phyloP scores from a whole-genome alignment of 768 basidiomycete species.

The Suillus discolor region DNA sequence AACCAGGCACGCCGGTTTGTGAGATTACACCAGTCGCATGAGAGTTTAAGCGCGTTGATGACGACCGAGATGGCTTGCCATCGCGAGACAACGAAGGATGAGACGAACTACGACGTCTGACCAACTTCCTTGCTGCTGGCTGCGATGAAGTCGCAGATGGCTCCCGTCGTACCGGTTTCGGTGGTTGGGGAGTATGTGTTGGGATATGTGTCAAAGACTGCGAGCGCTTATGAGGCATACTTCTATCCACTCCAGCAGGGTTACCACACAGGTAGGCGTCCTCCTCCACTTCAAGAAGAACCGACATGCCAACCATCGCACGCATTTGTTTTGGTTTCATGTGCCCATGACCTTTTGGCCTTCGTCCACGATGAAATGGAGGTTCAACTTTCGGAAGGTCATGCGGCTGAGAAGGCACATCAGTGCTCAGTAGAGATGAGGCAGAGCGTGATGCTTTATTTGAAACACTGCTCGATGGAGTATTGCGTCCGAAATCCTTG shows the following conservation, averaged over 20 bases:
- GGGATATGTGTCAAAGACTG: conserved; percentile 17
- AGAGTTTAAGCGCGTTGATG: conserved; percentile 4
- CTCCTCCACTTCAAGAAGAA: conserved; percentile 57
- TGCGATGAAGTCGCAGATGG: conserved; percentile 18
- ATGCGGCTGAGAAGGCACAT: conserved; percentile 1
- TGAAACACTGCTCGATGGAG: conserved; percentile 13
- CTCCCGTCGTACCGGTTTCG: conserved; percentile 21
- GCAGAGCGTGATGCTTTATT: conserved; percentile 23
- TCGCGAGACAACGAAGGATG: conserved; percentile 21
- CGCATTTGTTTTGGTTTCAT: conserved; percentile 36
- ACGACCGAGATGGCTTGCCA: conserved; percentile 12
- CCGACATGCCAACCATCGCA: conserved; percentile 55
- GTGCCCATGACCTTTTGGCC: conserved; percentile 24
- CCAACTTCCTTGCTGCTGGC: conserved; percentile 24
- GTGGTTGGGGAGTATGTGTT: conserved; percentile 12
- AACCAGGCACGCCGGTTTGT: conserved; percentile 13
- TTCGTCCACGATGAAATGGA: conserved; percentile 24
- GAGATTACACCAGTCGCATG: conserved; percentile 3
- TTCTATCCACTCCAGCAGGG: conserved; percentile 4
- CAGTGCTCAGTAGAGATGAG: conserved; percentile 16
- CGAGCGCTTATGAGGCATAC: conserved; percentile 19
- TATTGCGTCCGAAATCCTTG: conserved; percentile 24
- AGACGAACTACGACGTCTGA: conserved; percentile 33
- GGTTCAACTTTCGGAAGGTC: conserved; percentile 17
- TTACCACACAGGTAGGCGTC: conserved; percentile 27